Conservation (phyloP, 1,284 basidiomycete genomes). For the Laetiporus sulphureus region DNA sequence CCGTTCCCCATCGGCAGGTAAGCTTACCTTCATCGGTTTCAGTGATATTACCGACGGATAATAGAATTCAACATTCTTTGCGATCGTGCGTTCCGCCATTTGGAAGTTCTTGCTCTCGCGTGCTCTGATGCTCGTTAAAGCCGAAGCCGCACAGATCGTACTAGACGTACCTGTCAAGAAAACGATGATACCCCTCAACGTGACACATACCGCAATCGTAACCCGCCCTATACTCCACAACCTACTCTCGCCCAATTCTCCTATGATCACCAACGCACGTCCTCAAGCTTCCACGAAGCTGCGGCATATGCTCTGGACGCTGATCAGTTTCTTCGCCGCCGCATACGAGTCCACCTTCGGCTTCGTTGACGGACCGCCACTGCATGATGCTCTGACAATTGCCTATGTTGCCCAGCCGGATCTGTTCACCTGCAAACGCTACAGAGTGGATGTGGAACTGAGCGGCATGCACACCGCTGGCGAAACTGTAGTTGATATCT, state of each 20-base stretch:
- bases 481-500: conserved; percentile 73
- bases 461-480: conserved; percentile 56
- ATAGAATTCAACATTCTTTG: conserved; percentile 77
- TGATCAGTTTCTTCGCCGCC: conserved; percentile 66
- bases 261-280: conserved; percentile 18
- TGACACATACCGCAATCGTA: conserved; percentile 77
- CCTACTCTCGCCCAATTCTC: conserved; percentile 38
- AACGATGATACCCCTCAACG: conserved; percentile 78
- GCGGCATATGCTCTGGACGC: conserved; percentile 65
- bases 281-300: conserved; percentile 47
- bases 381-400: conserved; percentile 78
- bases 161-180: conserved; percentile 50
- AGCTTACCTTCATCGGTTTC: conserved; percentile 12
- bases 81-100: conserved; percentile 49
- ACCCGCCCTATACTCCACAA: conserved; percentile 42
- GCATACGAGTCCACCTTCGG: conserved; percentile 64
- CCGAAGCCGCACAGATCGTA: conserved; percentile 78
- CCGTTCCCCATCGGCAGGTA: conserved; percentile 64
- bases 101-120: neutral
- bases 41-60: neutral
- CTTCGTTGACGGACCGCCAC: conserved; percentile 70
- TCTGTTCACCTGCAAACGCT: conserved; percentile 52
- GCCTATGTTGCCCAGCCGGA: conserved; percentile 63
- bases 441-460: conserved; percentile 74
- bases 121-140: conserved; percentile 28